Evolutionary conservation across 257 asterid species (phyloP).

Genomic region (Solanum habrochaites): DNA sequence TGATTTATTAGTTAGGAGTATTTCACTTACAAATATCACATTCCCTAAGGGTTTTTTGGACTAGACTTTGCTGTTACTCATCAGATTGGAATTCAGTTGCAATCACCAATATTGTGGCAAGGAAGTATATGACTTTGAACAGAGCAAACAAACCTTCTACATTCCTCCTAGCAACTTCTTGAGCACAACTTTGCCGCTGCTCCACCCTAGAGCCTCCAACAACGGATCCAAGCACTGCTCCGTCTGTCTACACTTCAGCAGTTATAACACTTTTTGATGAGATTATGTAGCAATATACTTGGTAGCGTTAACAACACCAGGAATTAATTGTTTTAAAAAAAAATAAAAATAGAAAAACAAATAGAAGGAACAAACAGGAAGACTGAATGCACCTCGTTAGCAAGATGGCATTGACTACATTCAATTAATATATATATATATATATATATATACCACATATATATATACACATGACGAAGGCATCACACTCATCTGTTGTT

Average conservation of each 20-base stretch:
- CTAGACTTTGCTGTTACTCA: not conserved
- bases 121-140: not conserved
- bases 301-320: not conserved
- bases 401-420: not conserved
- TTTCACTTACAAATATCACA: not conserved
- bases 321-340: not conserved
- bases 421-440: not conserved
- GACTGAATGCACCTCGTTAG: not conserved
- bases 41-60: not conserved
- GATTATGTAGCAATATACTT: not conserved
- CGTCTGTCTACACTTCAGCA: constrained; percentile 38
- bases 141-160: constrained; percentile 58
- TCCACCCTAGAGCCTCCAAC: constrained; percentile 79
- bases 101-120: not conserved
- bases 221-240: constrained; percentile 78
- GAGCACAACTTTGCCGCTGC: constrained; percentile 65
- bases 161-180: constrained; percentile 67
- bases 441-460: no score
- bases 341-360: not conserved
- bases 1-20: not conserved
- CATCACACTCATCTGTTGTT: not conserved
- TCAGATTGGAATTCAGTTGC: not conserved
- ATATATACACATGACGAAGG: not conserved
- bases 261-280: not conserved
- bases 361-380: not conserved